These are phyloP conservation scores for Coemansia guatemalensis DNA, from an alignment of 192 early-diverging fungal genomes.

Conservation along the genomic window DNA sequence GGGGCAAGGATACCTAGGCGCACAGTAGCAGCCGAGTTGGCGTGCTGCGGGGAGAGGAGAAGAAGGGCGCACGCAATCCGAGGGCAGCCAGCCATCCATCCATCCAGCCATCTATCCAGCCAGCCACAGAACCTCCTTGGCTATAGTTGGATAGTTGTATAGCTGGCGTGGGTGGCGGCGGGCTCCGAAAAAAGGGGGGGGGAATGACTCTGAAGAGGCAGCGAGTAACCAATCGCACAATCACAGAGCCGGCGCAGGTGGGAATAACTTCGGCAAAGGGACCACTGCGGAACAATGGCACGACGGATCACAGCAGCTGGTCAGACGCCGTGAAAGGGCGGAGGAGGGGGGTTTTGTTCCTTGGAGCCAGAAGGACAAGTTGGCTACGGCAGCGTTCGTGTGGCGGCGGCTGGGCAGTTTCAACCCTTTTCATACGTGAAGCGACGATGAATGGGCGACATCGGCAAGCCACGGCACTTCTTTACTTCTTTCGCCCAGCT, in stretches of 20 bases:
- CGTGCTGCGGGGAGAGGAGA: neutral
- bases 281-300: constrained; percentile 3
- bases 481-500: constrained; percentile 1
- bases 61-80: neutral
- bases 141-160: neutral
- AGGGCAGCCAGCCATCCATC: neutral
- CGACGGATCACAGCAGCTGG: constrained; percentile 1
- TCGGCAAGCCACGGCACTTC: constrained; percentile 32
- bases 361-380: neutral
- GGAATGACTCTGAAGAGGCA: neutral
- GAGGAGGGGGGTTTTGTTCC: neutral
- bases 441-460: constrained; percentile 15
- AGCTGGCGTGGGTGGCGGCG: neutral
- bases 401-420: constrained; percentile 40
- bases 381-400: neutral
- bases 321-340: neutral
- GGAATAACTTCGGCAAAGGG: neutral
- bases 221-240: neutral
- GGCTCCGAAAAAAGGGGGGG: neutral
- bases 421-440: constrained; percentile 16
- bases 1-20: neutral
- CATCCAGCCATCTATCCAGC: no score
- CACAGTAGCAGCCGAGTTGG: neutral
- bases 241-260: neutral
- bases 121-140: neutral